A percentile compares a stretch with the other conserved stretches of the same genome.
These are phyloP conservation scores for Malus hybrid DNA, from an alignment of 331 rosid genomes.

Conservation along the genomic window DNA sequence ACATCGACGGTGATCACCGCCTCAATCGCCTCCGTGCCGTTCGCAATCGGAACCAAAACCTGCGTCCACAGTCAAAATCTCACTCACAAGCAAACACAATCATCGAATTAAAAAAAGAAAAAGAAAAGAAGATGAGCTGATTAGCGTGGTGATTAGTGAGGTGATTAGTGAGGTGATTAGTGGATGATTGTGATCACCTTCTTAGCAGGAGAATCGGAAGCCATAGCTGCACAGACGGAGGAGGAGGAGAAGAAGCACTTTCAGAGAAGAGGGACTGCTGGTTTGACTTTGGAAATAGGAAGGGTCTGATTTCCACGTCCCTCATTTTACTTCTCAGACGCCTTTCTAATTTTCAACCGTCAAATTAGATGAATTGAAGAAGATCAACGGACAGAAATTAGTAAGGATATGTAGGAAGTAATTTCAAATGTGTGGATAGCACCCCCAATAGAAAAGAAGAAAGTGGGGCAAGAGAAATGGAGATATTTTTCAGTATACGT, in stretches of 20 bases:
- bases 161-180: not conserved
- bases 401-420: no score
- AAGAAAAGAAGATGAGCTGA: no score
- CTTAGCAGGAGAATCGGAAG: slow-evolving; percentile 34
- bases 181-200: slow-evolving; percentile 18
- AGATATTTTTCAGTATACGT: no score
- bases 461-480: slow-evolving; percentile 1
- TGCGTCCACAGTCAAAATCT: slow-evolving; percentile 1
- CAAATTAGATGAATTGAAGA: no score
- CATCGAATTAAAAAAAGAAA: no score
- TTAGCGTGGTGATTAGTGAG: no score
- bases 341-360: no score
- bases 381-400: no score
- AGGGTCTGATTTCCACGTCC: no score
- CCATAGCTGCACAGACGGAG: slow-evolving; percentile 35
- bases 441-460: no score
- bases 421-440: no score
- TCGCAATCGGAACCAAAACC: slow-evolving; percentile 85
- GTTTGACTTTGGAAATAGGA: not conserved
- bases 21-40: slow-evolving; percentile 83
- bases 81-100: not conserved
- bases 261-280: not conserved
- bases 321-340: no score
- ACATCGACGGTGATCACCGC: slow-evolving; percentile 77
- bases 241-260: slow-evolving; percentile 17